Evolutionary conservation across 1,139 yeast genomes (phyloP), one percentile per base, ranked within the genome.

Genomic region (Saccharomyces pastorianus): DNA sequence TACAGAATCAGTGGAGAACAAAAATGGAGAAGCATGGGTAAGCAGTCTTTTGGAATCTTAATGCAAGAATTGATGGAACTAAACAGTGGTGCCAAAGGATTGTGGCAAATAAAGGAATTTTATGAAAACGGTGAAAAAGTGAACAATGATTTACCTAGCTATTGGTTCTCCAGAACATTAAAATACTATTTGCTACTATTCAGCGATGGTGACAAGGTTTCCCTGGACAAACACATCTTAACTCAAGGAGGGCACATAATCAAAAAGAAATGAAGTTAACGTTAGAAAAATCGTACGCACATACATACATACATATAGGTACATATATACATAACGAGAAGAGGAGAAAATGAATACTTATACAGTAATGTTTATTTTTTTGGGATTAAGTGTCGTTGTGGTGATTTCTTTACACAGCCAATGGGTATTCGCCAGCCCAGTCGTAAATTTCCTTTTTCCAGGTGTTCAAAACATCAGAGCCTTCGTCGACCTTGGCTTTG

Each of bases 391-490:
- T 38, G 8, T 27, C 11, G 20, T 25, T 46, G 34, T 25, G 38
- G 17, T 7, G 32, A 4, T 17, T 31, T 31, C 8, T 48, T 65
- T 67, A 72, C 58, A 82, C 88, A 65, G 98, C 89, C 67, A 93
- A 85, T 71, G 98, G 98, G 83, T 83, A 93, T 66, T 83, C 84
- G 68, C 90, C 90, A 62, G 96, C 95, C 98, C 98, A 93, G 63
- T 79, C 80, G 65, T 84, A 80, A 61, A 93, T 86, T 75, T 93
- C 98, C 55, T 77, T 73, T 78, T 88, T 89, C 65, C 86, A 79
- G 51, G 76, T 74, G 58, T 76, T 74, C 68, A 90, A 76, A 68
- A 84, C 91, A 53, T 80, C 83, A 59, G 84, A 81, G 61, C 86
- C 86, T 61, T 80, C 79, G 64, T 84, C 82, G 58, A 89, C 82